These are phyloP conservation scores for Aschersonia sp. DNA, from an alignment of 2,329 filamentous ascomycete species.

Conservation along the genomic window DNA sequence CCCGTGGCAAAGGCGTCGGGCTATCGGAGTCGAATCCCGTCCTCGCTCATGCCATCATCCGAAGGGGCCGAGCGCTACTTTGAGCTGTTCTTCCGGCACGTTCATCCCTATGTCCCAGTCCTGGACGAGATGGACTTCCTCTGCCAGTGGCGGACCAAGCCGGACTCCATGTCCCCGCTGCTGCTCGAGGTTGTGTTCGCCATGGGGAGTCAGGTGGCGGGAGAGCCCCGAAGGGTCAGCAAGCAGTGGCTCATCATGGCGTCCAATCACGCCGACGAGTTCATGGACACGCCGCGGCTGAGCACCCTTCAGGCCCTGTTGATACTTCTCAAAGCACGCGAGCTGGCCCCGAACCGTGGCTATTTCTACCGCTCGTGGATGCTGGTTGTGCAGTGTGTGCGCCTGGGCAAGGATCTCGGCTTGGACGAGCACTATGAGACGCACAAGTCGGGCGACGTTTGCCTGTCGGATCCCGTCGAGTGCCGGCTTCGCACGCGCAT, in stretches of 20 bases:
- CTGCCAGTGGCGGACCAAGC: slow-evolving; percentile 74
- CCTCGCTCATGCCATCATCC: slow-evolving; percentile 82
- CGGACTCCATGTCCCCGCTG: slow-evolving; percentile 71
- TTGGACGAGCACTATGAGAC: slow-evolving; percentile 74
- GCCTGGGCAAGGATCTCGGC: slow-evolving; percentile 85
- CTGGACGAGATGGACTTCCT: slow-evolving; percentile 71
- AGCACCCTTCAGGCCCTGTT: slow-evolving; percentile 86
- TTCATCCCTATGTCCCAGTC: slow-evolving; percentile 86
- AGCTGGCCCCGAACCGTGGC: slow-evolving; percentile 80
- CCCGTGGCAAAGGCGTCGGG: slow-evolving; percentile 57
- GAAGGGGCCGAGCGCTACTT: slow-evolving; percentile 72
- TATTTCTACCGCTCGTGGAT: slow-evolving; percentile 98
- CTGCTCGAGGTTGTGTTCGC: slow-evolving; percentile 89
- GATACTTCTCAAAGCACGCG: slow-evolving; percentile 77
- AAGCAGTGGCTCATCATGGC: slow-evolving; percentile 88
- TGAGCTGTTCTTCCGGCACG: slow-evolving; percentile 75
- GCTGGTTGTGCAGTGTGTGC: slow-evolving; percentile 77
- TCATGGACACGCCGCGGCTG: slow-evolving; percentile 79
- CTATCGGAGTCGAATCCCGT: slow-evolving; percentile 71
- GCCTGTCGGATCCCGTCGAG: slow-evolving; percentile 54
- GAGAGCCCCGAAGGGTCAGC: slow-evolving; percentile 69
- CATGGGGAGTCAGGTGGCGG: slow-evolving; percentile 68
- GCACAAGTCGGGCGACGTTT: slow-evolving; percentile 58
- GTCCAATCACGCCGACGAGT: slow-evolving; percentile 61
- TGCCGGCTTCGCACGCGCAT: slow-evolving; percentile 75